Base-by-base conservation (phyloP, 225 moss, liverwort and hornwort species). In the Ulota crispa region DNA sequence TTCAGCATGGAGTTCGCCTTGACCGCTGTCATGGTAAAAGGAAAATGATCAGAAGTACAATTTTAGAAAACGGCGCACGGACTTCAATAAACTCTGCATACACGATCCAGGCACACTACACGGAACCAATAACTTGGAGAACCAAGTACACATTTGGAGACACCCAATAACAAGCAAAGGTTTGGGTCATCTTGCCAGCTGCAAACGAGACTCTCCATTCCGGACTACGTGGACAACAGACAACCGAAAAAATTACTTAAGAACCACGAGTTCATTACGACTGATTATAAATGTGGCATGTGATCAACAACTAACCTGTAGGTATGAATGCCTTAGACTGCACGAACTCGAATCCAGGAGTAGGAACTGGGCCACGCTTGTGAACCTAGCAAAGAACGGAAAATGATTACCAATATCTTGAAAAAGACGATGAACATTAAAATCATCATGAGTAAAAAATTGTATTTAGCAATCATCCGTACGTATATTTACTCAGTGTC, bases 251-350 rank as follows among this genome's bases (percentile, higher is more conserved):
- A 55, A 27, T 23, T 41, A 55, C 5, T 9, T 9, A 20, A 53
- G 52, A 55, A 12, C 68, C 11, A 9, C 36, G 1, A 16, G 36
- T 19, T 39, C 6, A 20, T 45, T 18, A 3, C 10, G 63, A 56
- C 16, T 8, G 23, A 64, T 18, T 36, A n/a, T 14, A 24, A 14
- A 26, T 8, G 5, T 52, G 37, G 11, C 79, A 34, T 41, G 6
- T 23, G 5, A 80, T 27, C 30, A 54, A 66, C 43, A 36, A 4
- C 41, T 7, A 52, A 94, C 94, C 93, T 73, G 88, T 73, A 60
- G 94, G 92, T 18, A 87, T 70, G 80, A 89, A 88, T 10, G 78
- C 79, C 79, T 92, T 94, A 0, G 85, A 75, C 65, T 93, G 92
- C 82, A 82, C 64, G n/a, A 84, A 77, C 77, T 96, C 93, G 34